phyloP scores from a whole-genome alignment of 2,329 filamentous ascomycete species.

The Lecanicillium sp. region DNA sequence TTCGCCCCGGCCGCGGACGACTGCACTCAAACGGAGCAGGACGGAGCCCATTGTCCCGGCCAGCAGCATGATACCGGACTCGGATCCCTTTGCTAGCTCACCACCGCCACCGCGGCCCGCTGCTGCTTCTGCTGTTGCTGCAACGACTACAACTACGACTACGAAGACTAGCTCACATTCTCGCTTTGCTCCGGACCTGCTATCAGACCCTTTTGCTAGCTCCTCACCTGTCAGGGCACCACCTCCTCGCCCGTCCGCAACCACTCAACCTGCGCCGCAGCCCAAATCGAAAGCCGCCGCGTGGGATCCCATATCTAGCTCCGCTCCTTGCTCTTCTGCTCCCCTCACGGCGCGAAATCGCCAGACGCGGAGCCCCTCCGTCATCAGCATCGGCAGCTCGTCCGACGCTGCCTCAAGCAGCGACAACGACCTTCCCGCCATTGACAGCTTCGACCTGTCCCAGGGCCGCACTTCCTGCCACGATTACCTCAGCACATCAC shows the following conservation, averaged over 20 bases:
- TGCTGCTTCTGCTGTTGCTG: no score
- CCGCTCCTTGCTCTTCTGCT: constrained; percentile 32
- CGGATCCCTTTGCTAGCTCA: constrained; percentile 33
- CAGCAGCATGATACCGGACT: constrained; percentile 8
- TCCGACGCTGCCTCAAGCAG: constrained; percentile 32
- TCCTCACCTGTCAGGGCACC: constrained; percentile 13
- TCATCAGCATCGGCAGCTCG: constrained; percentile 34
- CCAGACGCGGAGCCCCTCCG: constrained; percentile 20
- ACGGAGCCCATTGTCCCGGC: neutral
- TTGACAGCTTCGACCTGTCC: constrained; percentile 34
- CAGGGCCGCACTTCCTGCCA: constrained; percentile 4
- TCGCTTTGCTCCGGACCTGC: constrained; percentile 13
- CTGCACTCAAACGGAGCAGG: neutral
- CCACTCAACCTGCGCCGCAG: neutral
- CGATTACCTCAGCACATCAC: constrained; percentile 8
- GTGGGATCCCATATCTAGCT: constrained; percentile 51
- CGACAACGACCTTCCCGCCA: constrained; percentile 45
- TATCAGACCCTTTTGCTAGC: constrained; percentile 20
- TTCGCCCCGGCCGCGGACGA: neutral
- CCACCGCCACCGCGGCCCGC: constrained; percentile 19
- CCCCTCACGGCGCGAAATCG: constrained; percentile 23
- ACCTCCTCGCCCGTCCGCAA: neutral
- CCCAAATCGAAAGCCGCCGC: constrained; percentile 15
- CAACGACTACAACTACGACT: no score
- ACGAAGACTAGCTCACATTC: constrained; percentile 1